Conservation (phyloP, 805 yeast genomes). For the Suhomyces tanzawaensis region DNA sequence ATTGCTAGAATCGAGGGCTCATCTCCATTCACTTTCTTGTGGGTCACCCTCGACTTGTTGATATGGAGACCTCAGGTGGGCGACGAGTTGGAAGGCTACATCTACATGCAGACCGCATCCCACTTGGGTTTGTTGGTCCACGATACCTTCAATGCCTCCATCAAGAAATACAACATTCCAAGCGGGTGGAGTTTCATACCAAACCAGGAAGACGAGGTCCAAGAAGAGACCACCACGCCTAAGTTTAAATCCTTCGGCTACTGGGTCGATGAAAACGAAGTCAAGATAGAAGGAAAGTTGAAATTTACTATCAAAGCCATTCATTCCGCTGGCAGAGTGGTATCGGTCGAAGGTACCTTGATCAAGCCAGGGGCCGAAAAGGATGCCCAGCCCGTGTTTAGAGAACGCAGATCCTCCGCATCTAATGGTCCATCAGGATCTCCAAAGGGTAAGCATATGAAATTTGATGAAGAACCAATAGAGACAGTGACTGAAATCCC, state of each 20-base stretch:
- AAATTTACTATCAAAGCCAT: conserved; percentile 71
- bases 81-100: conserved; percentile 80
- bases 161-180: conserved; percentile 85
- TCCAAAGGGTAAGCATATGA: conserved; percentile 36
- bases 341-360: conserved; percentile 87
- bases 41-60: conserved; percentile 80
- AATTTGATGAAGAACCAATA: conserved; percentile 27
- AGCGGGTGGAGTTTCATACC: conserved; percentile 81
- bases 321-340: conserved; percentile 74
- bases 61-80: conserved; percentile 92
- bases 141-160: conserved; percentile 93
- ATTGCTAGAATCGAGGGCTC: conserved; percentile 71
- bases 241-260: conserved; percentile 67
- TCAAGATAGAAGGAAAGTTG: conserved; percentile 78
- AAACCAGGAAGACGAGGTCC: conserved; percentile 62
- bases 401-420: conserved; percentile 32
- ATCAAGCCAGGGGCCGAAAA: conserved; percentile 55
- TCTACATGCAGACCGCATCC: conserved; percentile 90
- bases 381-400: conserved; percentile 54
- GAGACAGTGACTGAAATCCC: conserved; percentile 13
- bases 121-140: conserved; percentile 89
- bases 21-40: conserved; percentile 83
- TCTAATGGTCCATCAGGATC: conserved; percentile 9
- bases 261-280: conserved; percentile 79
- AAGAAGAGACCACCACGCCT: conserved; percentile 9